Evolutionary conservation across 768 basidiomycete species (phyloP), one percentile per base, ranked within the genome.

Genomic region (Leccinum pellstonianum): DNA sequence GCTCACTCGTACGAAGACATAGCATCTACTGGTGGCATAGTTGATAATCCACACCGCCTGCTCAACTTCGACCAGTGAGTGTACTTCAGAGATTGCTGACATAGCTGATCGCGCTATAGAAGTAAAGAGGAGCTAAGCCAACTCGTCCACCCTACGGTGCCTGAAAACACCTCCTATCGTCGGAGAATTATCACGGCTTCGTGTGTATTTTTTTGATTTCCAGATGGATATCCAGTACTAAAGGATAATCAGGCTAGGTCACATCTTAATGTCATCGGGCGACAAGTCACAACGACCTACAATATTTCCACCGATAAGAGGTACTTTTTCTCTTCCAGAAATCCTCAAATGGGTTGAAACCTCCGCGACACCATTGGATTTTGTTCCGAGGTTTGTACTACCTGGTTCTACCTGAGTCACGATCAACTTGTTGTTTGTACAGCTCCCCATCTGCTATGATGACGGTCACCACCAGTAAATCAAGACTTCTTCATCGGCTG

Each of bases 371-470:
- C 71, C 73, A 52, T 60, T 75, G 54, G 60, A 76, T n/a, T 87
- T 86, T 63, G 75, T 83, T 52, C 78, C 83, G 37, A 83, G 81
- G 86, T 86, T 55, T 10, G 64, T 56, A 33, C n/a, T 23, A 9
- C 33, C 27, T 17, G 19, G 9, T 51, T 46, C 50, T 12, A 33
- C 29, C n/a, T 23, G 27, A 27, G 37, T 29, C 47, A 12, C 25
- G 52, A 52, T 61, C 15, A 49, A 14, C 55, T 31, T 29, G 25
- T 25, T 25, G 25, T 25, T 31, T 23, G 38, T 48, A 6, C 62
- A 84, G 83, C 64, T 59, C 78, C 31, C 81, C 82, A 17, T 56
- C 73, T 11, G 33, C 72, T 9, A 60, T 79, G 43, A 69, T 76
- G 38, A 68, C 73, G 46, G 64, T 68, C 4, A 56, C 70, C 3